phyloP scores from a whole-genome alignment of 768 basidiomycete genomes.

The Podaxis carcinomalis region DNA sequence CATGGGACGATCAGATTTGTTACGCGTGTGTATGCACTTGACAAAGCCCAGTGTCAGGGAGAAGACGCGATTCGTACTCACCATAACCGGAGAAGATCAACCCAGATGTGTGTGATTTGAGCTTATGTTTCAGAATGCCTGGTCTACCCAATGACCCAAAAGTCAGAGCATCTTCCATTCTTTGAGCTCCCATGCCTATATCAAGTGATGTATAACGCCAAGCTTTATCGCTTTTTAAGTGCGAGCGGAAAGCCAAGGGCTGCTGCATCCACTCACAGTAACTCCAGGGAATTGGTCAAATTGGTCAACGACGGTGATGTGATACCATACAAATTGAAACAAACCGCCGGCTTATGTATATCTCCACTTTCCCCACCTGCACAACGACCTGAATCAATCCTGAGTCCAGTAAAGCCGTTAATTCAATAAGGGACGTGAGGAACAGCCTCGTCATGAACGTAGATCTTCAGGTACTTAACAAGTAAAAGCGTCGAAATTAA shows the following conservation, averaged over 20 bases:
- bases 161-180: neutral
- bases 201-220: neutral
- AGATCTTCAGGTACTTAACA: neutral
- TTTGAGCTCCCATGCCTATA: neutral
- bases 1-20: no score
- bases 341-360: neutral
- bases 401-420: no score
- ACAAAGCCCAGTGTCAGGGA: no score
- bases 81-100: no score
- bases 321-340: neutral
- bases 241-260: neutral
- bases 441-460: neutral
- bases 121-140: neutral
- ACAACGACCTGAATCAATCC: neutral
- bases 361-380: neutral
- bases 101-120: no score
- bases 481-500: neutral
- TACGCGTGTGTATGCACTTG: no score
- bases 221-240: neutral
- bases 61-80: no score
- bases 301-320: neutral
- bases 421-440: no score
- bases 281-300: neutral
- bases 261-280: neutral
- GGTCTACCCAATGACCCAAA: neutral